Evolutionary conservation across 768 basidiomycete genomes (phyloP).

Genomic region (Agrocybe praecox): DNA sequence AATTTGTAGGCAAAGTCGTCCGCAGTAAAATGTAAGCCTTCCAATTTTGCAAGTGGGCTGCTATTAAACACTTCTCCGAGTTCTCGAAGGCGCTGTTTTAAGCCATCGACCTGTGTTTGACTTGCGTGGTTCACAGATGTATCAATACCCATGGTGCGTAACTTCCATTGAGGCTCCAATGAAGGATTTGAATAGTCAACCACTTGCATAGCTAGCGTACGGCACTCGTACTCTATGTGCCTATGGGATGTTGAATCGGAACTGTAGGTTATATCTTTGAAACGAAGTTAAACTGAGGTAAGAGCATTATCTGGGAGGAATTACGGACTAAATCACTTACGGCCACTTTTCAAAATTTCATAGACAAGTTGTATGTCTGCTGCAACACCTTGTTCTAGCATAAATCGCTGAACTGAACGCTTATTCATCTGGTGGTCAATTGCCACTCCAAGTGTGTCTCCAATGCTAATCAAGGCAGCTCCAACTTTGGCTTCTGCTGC

Average conservation of each 20-base stretch:
- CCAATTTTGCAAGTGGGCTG: no score
- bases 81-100: no score
- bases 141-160: no score
- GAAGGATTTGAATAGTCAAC: no score
- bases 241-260: constrained; percentile 11
- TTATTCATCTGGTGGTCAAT: not conserved
- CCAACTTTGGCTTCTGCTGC: constrained; percentile 10
- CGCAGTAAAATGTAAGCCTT: no score
- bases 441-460: not conserved
- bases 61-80: no score
- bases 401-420: not conserved
- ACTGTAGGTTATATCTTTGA: constrained; percentile 4
- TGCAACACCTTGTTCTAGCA: constrained; percentile 3
- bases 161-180: no score
- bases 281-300: not conserved
- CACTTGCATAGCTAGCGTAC: not conserved
- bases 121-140: no score
- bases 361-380: constrained; percentile 7
- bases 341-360: not conserved
- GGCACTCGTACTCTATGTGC: constrained; percentile 7
- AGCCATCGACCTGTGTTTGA: no score
- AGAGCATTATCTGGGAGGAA: no score
- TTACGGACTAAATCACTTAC: not conserved
- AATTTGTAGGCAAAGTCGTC: no score
- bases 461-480: not conserved